Percentiles rank a stretch among this genome's conserved stretches.
Conservation (phyloP, 2,329 filamentous ascomycete genomes). For the Phaeosphaeria sp. region DNA sequence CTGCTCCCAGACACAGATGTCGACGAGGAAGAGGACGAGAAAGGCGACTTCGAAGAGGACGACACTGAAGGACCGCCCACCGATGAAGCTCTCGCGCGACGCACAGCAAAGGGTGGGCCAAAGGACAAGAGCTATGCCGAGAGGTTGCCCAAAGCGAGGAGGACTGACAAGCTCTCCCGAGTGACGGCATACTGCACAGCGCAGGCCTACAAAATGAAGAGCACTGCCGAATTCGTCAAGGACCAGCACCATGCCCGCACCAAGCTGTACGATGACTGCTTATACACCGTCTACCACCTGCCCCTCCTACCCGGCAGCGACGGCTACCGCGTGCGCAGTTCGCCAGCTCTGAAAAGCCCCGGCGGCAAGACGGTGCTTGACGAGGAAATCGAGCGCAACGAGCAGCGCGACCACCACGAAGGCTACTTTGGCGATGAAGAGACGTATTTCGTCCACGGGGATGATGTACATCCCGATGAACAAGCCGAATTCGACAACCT, state of each 20-base stretch:
- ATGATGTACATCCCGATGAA: constrained; percentile 34
- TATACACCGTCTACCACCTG: constrained; percentile 94
- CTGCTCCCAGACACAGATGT: constrained; percentile 80
- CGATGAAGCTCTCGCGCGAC: constrained; percentile 70
- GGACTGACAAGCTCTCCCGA: constrained; percentile 85
- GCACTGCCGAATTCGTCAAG: constrained; percentile 86
- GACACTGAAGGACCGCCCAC: constrained; percentile 66
- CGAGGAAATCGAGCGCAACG: constrained; percentile 93
- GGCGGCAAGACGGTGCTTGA: constrained; percentile 93
- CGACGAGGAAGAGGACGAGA: constrained; percentile 61
- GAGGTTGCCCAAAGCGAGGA: constrained; percentile 83
- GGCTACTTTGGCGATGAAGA: constrained; percentile 84
- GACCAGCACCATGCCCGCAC: constrained; percentile 89
- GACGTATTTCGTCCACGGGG: constrained; percentile 55
- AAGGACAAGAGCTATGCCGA: constrained; percentile 91
- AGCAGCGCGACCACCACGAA: constrained; percentile 86
- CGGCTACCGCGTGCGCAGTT: constrained; percentile 86
- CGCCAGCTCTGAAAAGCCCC: constrained; percentile 89
- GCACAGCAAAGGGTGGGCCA: constrained; percentile 69
- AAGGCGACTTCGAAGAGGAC: constrained; percentile 62
- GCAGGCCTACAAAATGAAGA: constrained; percentile 87
- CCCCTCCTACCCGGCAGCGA: constrained; percentile 85
- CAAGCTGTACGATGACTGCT: constrained; percentile 96
- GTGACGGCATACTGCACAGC: constrained; percentile 97
- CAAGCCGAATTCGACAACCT: constrained; percentile 15